Evolutionary conservation across 768 basidiomycete genomes (phyloP).

Genomic region (Chlorophyllum brunneum): DNA sequence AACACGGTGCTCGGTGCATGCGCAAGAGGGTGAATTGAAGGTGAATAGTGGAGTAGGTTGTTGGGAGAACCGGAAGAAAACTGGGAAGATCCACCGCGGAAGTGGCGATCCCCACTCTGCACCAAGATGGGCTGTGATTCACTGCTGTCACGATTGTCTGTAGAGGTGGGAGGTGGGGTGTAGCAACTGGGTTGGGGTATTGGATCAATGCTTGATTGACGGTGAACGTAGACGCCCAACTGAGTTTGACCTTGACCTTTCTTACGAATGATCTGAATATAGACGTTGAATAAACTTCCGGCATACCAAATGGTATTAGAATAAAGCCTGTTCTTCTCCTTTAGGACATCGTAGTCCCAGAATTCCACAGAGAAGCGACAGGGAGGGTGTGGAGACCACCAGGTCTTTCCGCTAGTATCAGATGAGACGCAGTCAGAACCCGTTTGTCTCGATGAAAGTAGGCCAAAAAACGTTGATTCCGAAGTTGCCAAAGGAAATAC

Average conservation of each 20-base stretch:
- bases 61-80: slow-evolving; percentile 14
- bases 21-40: slow-evolving; percentile 40
- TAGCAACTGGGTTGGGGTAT: slow-evolving; percentile 72
- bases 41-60: slow-evolving; percentile 36
- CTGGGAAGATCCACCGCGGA: slow-evolving; percentile 10
- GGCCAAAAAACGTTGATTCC: slow-evolving; percentile 63
- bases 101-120: slow-evolving; percentile 1
- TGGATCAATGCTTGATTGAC: slow-evolving; percentile 78
- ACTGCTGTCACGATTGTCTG: not conserved
- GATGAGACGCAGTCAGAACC: slow-evolving; percentile 36
- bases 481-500: slow-evolving; percentile 19
- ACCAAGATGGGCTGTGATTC: not conserved
- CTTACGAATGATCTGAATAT: slow-evolving; percentile 84
- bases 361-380: slow-evolving; percentile 88
- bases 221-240: slow-evolving; percentile 84
- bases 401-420: slow-evolving; percentile 41
- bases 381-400: slow-evolving; percentile 74
- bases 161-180: slow-evolving; percentile 14
- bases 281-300: slow-evolving; percentile 84
- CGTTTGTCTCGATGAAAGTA: slow-evolving; percentile 42
- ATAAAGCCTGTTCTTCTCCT: slow-evolving; percentile 81
- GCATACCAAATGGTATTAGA: slow-evolving; percentile 89
- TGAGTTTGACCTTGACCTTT: slow-evolving; percentile 56
- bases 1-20: slow-evolving; percentile 39
- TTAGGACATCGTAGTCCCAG: slow-evolving; percentile 77